Evolutionary conservation across 495 filamentous ascomycete genomes (phyloP), one percentile per base, ranked within the genome.

Genomic region (Neurospora discreta): DNA sequence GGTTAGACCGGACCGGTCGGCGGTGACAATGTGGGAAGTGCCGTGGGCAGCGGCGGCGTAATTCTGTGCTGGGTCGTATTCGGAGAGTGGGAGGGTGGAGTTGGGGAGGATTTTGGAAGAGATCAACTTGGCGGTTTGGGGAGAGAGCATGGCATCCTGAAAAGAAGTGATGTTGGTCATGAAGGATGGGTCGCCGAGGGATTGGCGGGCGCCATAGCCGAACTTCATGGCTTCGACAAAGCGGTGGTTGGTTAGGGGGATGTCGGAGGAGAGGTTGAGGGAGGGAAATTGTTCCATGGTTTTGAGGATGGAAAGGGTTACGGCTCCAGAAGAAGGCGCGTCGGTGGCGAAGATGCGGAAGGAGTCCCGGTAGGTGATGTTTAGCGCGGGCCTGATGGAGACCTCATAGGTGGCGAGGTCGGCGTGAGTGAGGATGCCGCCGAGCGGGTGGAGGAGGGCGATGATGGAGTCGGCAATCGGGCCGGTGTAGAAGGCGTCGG

Each of bases 201-300:
- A 83, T 26, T 80, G 39, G 83, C 87, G 81, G 80, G 87, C 90
- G 85, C 80, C 94, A 78, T 97, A 97, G 1, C 88, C 93, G 80
- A 95, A 97, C 20, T 93, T 87, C 78, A 95, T 93, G 3, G 92
- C 90, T 81, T 98, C 94, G 72, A 93, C 89, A 70, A 97, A 84
- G 5, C 93, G 87, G 81, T 97, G 94, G 3, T 90, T 90, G 23
- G 88, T 94, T 0, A 85, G 72, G 69, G 82, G 80, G 0, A 52
- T 23, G 74, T 84, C 70, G 46, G 46, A 30, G 18, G 71, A 13
- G 4, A 71, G 65, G 44, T 81, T 79, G 23, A 70, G 39, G 1
- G 89, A 71, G 6, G 84, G 76, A 75, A 92, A 98, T 1, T 91
- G 90, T 74, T 91, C 89, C 73, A 96, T 81, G 15, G 90, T 92